These are phyloP conservation scores for Lactarius trivialis DNA, from an alignment of 768 basidiomycete genomes.

Conservation along the genomic window DNA sequence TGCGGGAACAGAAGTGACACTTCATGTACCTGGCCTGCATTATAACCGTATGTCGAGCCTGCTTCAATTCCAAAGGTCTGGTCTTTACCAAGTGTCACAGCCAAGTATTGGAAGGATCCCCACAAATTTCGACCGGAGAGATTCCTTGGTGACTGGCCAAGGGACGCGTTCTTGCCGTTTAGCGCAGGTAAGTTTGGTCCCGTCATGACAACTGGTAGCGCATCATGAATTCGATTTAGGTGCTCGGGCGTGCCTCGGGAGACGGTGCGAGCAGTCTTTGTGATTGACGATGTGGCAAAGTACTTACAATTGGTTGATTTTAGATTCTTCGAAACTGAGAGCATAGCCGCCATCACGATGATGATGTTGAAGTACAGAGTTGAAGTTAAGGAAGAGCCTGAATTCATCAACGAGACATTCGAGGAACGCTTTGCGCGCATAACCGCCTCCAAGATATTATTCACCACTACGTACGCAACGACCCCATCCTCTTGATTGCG, in stretches of 20 bases:
- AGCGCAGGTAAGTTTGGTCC: slow-evolving; percentile 18
- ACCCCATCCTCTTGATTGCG: too few species aligned
- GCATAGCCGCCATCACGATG: slow-evolving; percentile 41
- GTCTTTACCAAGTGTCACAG: slow-evolving; percentile 27
- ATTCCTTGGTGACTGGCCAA: slow-evolving; percentile 31
- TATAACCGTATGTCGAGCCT: slow-evolving; percentile 39
- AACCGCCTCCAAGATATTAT: background rate
- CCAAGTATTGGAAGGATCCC: slow-evolving; percentile 52
- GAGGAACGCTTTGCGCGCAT: slow-evolving; percentile 34
- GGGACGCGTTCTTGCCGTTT: slow-evolving; percentile 33
- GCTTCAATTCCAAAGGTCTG: too few species aligned
- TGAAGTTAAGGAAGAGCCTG: slow-evolving; percentile 42
- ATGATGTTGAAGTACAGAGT: slow-evolving; percentile 41
- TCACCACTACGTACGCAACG: slow-evolving; percentile 12
- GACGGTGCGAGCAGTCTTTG: slow-evolving; percentile 12
- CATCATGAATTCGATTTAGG: slow-evolving; percentile 1
- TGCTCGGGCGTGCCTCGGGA: slow-evolving; percentile 23
- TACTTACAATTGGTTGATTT: background rate
- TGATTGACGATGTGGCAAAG: too few species aligned
- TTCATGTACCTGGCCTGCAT: slow-evolving; percentile 40
- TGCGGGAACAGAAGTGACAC: slow-evolving; percentile 34
- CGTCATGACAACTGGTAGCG: background rate
- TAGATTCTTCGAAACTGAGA: slow-evolving; percentile 47
- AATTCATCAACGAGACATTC: slow-evolving; percentile 40
- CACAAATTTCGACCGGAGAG: slow-evolving; percentile 37